Conservation (phyloP, 108 stramenopile species). For the Cyclotella kingstonii region DNA sequence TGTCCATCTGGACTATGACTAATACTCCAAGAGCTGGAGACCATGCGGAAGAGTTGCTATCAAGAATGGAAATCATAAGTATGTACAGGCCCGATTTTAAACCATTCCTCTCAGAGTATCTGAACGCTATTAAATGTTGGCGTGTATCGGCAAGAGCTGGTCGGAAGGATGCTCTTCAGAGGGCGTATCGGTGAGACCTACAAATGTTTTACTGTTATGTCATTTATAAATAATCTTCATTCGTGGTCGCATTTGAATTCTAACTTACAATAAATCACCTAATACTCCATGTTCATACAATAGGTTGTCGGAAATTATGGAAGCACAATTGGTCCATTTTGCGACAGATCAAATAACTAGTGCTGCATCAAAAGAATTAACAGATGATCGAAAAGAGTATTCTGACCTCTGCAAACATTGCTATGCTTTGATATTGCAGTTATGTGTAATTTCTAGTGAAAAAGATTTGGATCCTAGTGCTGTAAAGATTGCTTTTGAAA, state of each 20-base stretch:
- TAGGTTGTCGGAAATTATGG: slow-evolving; percentile 23
- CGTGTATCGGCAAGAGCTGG: slow-evolving; percentile 26
- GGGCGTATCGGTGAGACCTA: slow-evolving; percentile 32
- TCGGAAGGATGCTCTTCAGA: slow-evolving; percentile 31
- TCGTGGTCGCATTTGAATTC: neutral
- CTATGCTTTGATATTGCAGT: slow-evolving; percentile 17
- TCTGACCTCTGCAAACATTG: neutral
- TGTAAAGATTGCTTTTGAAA: slow-evolving; percentile 35
- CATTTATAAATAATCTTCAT: neutral
- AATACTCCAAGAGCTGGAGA: slow-evolving; percentile 38
- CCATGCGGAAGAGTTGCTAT: slow-evolving; percentile 42
- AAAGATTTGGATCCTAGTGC: slow-evolving; percentile 15
- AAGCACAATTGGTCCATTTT: slow-evolving; percentile 16
- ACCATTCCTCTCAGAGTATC: slow-evolving; percentile 23
- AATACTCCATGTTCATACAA: no score
- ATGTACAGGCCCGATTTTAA: slow-evolving; percentile 19
- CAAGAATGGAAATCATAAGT: slow-evolving; percentile 38
- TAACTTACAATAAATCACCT: neutral
- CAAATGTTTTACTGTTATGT: neutral
- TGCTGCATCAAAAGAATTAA: neutral
- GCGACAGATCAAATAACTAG: neutral
- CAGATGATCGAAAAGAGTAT: slow-evolving; percentile 2
- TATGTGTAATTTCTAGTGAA: slow-evolving; percentile 18
- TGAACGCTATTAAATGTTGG: slow-evolving; percentile 36
- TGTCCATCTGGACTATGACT: slow-evolving; percentile 39